Percentiles rank a stretch among this genome's conserved stretches.
These are phyloP conservation scores for Verticillium alfalfae DNA, from an alignment of 2,329 filamentous ascomycete genomes.

Conservation along the genomic window DNA sequence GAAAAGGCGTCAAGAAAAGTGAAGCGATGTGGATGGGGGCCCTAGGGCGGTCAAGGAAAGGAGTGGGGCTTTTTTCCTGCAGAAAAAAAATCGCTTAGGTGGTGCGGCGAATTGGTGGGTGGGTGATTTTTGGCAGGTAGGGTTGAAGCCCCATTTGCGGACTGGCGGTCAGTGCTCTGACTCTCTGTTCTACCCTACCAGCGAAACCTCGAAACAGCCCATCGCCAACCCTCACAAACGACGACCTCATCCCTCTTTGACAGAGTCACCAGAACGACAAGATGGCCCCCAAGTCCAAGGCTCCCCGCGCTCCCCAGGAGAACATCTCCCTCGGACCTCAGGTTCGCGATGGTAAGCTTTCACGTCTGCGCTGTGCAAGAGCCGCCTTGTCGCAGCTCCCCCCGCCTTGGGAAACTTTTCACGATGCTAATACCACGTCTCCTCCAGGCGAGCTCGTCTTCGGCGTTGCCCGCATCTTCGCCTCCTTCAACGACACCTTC, in stretches of 20 bases:
- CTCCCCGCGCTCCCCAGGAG: slow-evolving; percentile 78
- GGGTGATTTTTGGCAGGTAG: neutral
- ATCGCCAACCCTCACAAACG: neutral
- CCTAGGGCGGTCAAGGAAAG: slow-evolving; percentile 2
- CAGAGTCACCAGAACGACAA: slow-evolving; percentile 29
- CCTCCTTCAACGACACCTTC: slow-evolving; percentile 89
- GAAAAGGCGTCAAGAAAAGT: neutral
- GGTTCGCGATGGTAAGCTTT: slow-evolving; percentile 78
- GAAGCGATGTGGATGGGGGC: neutral
- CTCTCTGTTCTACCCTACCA: neutral
- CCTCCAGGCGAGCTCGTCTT: slow-evolving; percentile 86
- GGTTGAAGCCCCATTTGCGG: neutral
- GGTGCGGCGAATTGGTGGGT: neutral
- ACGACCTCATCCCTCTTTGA: neutral
- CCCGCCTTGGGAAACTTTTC: slow-evolving; percentile 67
- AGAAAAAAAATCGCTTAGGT: neutral
- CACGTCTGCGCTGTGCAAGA: neutral
- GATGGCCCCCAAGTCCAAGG: slow-evolving; percentile 89
- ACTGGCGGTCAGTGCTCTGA: neutral
- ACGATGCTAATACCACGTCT: slow-evolving; percentile 9
- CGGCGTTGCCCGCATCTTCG: slow-evolving; percentile 96
- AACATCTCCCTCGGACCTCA: slow-evolving; percentile 98
- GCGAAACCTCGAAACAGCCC: neutral
- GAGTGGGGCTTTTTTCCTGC: neutral
- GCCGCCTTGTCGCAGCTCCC: slow-evolving; percentile 60